phyloP scores from a whole-genome alignment of 345 rosid genomes.

The Litchi chinensis region DNA sequence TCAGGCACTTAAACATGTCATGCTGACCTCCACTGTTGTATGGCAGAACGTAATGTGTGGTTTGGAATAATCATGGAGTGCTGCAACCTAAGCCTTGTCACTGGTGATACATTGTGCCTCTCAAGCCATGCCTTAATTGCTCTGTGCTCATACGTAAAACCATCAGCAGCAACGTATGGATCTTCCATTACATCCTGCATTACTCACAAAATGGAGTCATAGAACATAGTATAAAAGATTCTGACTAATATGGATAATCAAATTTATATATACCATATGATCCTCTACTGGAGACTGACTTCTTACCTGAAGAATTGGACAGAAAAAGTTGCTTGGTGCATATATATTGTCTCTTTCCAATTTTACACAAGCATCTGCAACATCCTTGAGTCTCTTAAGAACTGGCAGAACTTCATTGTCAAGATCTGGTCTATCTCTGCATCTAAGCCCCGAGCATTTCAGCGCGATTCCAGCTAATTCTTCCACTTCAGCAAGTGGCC shows the following conservation, averaged over 20 bases:
- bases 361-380: slow-evolving; percentile 57
- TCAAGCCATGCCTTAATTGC: slow-evolving; percentile 78
- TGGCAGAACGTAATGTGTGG: slow-evolving; percentile 65
- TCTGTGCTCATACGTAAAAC: slow-evolving; percentile 76
- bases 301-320: slow-evolving; percentile 84
- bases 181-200: slow-evolving; percentile 85
- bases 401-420: slow-evolving; percentile 70
- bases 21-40: slow-evolving; percentile 78
- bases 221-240: neutral
- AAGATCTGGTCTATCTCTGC: slow-evolving; percentile 93
- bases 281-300: neutral
- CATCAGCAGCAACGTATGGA: slow-evolving; percentile 88
- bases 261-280: neutral
- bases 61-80: slow-evolving; percentile 57
- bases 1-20: slow-evolving; percentile 18
- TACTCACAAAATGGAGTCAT: neutral
- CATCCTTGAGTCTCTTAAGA: slow-evolving; percentile 60
- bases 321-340: slow-evolving; percentile 72
- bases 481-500: slow-evolving; percentile 72
- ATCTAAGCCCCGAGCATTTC: slow-evolving; percentile 70
- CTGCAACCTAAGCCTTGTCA: slow-evolving; percentile 61
- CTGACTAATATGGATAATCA: neutral
- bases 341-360: slow-evolving; percentile 38
- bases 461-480: slow-evolving; percentile 72
- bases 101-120: slow-evolving; percentile 70